Percentiles rank a stretch among this genome's conserved stretches.
Evolutionary conservation across 1,284 basidiomycete genomes (phyloP).

Genomic region (Singerocomus rubriflavus): DNA sequence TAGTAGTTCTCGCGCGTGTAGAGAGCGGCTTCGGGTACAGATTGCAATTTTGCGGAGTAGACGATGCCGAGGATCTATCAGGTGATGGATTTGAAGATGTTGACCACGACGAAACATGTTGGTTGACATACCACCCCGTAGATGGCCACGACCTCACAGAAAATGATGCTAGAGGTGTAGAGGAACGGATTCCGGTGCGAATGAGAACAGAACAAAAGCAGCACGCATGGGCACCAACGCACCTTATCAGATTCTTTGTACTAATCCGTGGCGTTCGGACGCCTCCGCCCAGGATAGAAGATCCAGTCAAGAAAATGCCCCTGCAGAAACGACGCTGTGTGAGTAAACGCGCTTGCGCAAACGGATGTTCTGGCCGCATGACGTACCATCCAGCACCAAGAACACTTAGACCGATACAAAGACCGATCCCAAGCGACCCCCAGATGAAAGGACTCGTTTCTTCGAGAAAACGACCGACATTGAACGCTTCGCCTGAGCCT

Average conservation of each 20-base stretch:
- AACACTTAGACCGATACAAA: conserved; percentile 93
- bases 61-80: conserved; percentile 89
- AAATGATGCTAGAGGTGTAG: conserved; percentile 75
- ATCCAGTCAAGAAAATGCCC: conserved; percentile 97
- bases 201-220: background rate
- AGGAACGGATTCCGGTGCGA: background rate
- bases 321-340: conserved; percentile 40
- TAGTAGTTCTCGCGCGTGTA: conserved; percentile 87
- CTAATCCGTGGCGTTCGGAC: conserved; percentile 92
- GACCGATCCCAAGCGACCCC: conserved; percentile 76
- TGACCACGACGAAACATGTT: background rate
- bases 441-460: too few relatives aligned
- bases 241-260: conserved; percentile 98
- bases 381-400: conserved; percentile 93
- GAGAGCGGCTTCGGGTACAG: conserved; percentile 58
- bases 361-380: background rate
- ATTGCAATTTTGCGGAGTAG: conserved; percentile 76
- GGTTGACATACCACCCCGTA: conserved; percentile 79
- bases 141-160: conserved; percentile 98
- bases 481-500: conserved; percentile 90
- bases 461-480: conserved; percentile 85
- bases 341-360: conserved; percentile 4
- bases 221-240: background rate
- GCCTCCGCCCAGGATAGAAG: conserved; percentile 94
- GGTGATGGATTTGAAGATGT: too few relatives aligned